phyloP scores from a whole-genome alignment of 495 filamentous ascomycete species.

The Penicillium simplicissimum region DNA sequence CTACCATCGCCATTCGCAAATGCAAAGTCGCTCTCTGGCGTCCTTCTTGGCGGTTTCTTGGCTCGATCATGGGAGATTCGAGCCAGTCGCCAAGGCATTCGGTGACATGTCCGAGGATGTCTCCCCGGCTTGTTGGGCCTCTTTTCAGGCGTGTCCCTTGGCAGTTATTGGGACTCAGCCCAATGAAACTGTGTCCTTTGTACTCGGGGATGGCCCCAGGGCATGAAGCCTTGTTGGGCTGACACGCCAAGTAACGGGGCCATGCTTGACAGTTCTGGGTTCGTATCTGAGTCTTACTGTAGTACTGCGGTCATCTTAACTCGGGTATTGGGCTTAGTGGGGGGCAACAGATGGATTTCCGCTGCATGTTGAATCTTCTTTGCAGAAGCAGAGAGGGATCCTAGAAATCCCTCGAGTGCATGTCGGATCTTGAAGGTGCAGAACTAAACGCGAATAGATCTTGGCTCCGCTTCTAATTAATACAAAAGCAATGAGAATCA shows the following conservation, averaged over 20 bases:
- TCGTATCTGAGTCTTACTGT: background rate
- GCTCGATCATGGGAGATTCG: conserved; percentile 49
- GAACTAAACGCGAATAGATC: background rate
- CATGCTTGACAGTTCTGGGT: conserved; percentile 21
- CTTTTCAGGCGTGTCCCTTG: conserved; percentile 42
- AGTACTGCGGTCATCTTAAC: conserved; percentile 25
- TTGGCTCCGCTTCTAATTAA: background rate
- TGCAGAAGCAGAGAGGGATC: background rate
- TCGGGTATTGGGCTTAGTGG: conserved; percentile 18
- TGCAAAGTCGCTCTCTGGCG: conserved; percentile 32
- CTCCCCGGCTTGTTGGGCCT: conserved; percentile 57
- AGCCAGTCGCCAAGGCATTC: conserved; percentile 21
- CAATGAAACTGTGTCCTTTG: conserved; percentile 40
- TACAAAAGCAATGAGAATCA: background rate
- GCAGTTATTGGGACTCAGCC: conserved; percentile 44
- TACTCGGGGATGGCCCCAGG: conserved; percentile 34
- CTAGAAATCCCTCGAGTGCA: too few species aligned
- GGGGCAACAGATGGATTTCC: conserved; percentile 15
- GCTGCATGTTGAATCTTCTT: background rate
- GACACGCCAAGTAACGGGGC: conserved; percentile 30
- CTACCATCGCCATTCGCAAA: conserved; percentile 30
- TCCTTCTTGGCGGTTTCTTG: conserved; percentile 19
- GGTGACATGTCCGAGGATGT: conserved; percentile 47
- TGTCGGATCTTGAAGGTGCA: background rate
- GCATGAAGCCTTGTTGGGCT: conserved; percentile 23